Evolutionary conservation across 1,284 basidiomycete genomes (phyloP), one percentile per base, ranked within the genome.

Genomic region (Agroathelia rolfsii): DNA sequence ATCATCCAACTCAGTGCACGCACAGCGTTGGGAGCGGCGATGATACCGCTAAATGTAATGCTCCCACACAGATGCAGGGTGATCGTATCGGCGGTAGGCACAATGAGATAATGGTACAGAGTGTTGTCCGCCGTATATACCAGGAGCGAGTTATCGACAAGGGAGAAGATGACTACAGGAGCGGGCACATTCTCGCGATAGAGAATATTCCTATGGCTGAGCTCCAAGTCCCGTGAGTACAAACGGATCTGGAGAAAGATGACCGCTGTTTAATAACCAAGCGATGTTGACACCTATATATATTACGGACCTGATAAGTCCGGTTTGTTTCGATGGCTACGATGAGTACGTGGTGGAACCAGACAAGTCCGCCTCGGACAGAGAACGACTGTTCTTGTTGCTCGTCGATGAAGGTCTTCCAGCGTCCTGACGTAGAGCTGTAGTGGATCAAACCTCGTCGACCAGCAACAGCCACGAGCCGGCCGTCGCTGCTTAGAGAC

Each of bases 71-170:
- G 57, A 47, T 89, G 83, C 20, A 98, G 62, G 45, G 79, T 80
- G 52, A 95, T 90, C 3, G 76, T 74, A 32, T 90, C 80, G 10
- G 71, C 58, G 0, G 90, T 90, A 2, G 90, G 86, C 18, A 89
- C 70, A 41, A 98, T 88, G 45, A 97, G 58, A 53, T 88, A 98
- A 58, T 99, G 95, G 46, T 78, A 79, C 30, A 99, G 65, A 17
- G 82, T 93, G 52, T 98, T 98, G 56, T 97, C 93, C n/a, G 79
- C 73, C 2, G 92, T 96, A 57, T 97, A 98, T 10, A 95, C 88
- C 29, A 99, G 69, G n/a, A 99, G 62, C 0, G 90, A 94, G 50
- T 94, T 95, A 57, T 97, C 95, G 37, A 97, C 86, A 5, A 97
- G 64, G 5, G 89, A 92, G 32, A 95, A 62, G 29, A 90, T 81